Percentiles rank a stretch among this genome's conserved stretches.
Conservation (phyloP, 2,329 filamentous ascomycete species). For the Penicillium sp. region DNA sequence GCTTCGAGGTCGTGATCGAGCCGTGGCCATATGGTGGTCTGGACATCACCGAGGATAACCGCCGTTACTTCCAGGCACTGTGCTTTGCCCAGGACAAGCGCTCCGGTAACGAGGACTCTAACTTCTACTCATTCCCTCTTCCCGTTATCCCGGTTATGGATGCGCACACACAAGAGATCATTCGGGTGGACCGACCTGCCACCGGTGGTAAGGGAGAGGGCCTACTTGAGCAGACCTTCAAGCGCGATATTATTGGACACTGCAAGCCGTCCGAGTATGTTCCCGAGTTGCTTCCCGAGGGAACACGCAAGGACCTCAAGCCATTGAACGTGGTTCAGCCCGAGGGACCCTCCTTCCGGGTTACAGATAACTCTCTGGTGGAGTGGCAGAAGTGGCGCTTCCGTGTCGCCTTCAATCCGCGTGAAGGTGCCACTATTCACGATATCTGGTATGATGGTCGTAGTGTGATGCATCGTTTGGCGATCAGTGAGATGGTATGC, state of each 20-base stretch:
- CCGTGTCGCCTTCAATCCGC: conserved; percentile 57
- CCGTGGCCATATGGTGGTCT: conserved; percentile 61
- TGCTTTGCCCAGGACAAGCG: conserved; percentile 50
- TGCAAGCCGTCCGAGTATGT: conserved; percentile 55
- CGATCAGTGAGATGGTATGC: conserved; percentile 66
- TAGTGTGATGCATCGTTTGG: conserved; percentile 66
- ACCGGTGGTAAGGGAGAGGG: conserved; percentile 53
- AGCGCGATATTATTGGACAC: conserved; percentile 54
- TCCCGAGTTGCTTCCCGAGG: conserved; percentile 48
- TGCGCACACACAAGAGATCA: conserved; percentile 53
- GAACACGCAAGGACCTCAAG: conserved; percentile 58
- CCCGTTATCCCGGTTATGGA: conserved; percentile 57
- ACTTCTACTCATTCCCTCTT: conserved; percentile 64
- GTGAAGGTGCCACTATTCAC: conserved; percentile 71
- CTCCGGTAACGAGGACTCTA: conserved; percentile 55
- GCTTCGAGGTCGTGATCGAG: conserved; percentile 58
- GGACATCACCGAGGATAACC: conserved; percentile 48
- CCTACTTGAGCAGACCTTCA: conserved; percentile 41
- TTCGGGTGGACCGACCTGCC: conserved; percentile 60
- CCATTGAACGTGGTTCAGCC: conserved; percentile 73
- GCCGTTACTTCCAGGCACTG: conserved; percentile 54
- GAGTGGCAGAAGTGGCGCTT: conserved; percentile 71
- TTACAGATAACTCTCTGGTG: conserved; percentile 40
- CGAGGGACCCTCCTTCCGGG: conserved; percentile 65
- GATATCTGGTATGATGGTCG: conserved; percentile 68